Conservation (phyloP, 257 asterid genomes). For the Sherardia arvensis region DNA sequence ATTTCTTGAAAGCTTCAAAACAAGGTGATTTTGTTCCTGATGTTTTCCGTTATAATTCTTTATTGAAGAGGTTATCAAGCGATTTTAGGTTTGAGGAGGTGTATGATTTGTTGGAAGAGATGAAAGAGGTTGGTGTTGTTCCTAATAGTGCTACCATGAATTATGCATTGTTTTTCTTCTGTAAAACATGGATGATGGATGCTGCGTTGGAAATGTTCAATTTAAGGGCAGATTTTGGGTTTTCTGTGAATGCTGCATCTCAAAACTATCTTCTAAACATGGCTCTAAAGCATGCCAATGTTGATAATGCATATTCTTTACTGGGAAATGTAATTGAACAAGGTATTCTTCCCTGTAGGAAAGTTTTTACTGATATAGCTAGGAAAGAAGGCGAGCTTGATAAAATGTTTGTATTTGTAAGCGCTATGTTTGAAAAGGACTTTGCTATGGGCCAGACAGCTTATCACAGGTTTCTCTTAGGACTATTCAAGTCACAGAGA, state of each 20-base stretch:
- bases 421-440: slow-evolving; percentile 34
- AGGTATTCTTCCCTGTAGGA: slow-evolving; percentile 51
- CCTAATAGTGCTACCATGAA: slow-evolving; percentile 69
- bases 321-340: slow-evolving; percentile 40
- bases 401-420: slow-evolving; percentile 57
- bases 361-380: slow-evolving; percentile 42
- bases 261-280: slow-evolving; percentile 67
- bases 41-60: slow-evolving; percentile 44
- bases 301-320: slow-evolving; percentile 44
- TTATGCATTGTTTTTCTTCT: slow-evolving; percentile 60
- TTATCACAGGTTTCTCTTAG: slow-evolving; percentile 47
- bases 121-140: slow-evolving; percentile 42
- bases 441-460: slow-evolving; percentile 28
- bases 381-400: slow-evolving; percentile 60
- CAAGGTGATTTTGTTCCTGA: slow-evolving; percentile 51
- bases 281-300: slow-evolving; percentile 45
- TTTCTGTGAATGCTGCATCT: slow-evolving; percentile 62
- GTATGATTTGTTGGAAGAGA: slow-evolving; percentile 63
- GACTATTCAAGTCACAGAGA: slow-evolving; percentile 46
- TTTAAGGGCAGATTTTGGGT: slow-evolving; percentile 57
- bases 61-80: slow-evolving; percentile 54
- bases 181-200: slow-evolving; percentile 66
- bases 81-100: slow-evolving; percentile 62
- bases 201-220: slow-evolving; percentile 58
- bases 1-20: slow-evolving; percentile 50